Conservation (phyloP, 192 early-diverging fungal species). For the Spinellus fusiger region DNA sequence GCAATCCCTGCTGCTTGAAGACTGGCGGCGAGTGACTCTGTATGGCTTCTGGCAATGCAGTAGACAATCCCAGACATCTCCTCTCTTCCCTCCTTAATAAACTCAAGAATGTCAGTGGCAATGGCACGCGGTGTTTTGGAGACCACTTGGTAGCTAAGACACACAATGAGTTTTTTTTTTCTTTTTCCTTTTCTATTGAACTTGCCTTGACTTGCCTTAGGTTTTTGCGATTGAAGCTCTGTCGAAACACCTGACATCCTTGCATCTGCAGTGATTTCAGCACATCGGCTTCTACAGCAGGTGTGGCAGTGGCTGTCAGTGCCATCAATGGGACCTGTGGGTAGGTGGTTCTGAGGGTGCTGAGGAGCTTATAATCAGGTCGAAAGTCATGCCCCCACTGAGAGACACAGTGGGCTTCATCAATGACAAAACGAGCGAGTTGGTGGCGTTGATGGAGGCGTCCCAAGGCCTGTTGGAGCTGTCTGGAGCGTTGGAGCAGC, state of each 20-base stretch:
- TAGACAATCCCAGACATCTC: constrained; percentile 87
- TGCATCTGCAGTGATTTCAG: constrained; percentile 59
- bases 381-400: constrained; percentile 88
- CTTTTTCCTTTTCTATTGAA: background rate
- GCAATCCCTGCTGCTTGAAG: constrained; percentile 54
- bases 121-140: constrained; percentile 53
- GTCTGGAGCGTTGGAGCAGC: constrained; percentile 46
- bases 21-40: constrained; percentile 70
- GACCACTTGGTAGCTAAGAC: constrained; percentile 52
- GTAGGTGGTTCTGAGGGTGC: constrained; percentile 32
- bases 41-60: constrained; percentile 65
- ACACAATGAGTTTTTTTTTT: background rate
- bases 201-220: constrained; percentile 37
- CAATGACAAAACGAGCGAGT: constrained; percentile 56
- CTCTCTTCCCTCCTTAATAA: constrained; percentile 56
- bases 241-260: constrained; percentile 57
- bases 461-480: constrained; percentile 75
- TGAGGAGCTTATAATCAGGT: constrained; percentile 27
- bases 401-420: constrained; percentile 79
- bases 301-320: constrained; percentile 58
- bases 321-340: constrained; percentile 62
- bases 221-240: constrained; percentile 83
- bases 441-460: constrained; percentile 58
- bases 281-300: constrained; percentile 78
- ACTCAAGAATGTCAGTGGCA: constrained; percentile 60